A percentile compares a stretch with the other conserved stretches of the same genome.
Conservation (phyloP, 192 early-diverging fungal genomes). For the Gonapodya prolifera region DNA sequence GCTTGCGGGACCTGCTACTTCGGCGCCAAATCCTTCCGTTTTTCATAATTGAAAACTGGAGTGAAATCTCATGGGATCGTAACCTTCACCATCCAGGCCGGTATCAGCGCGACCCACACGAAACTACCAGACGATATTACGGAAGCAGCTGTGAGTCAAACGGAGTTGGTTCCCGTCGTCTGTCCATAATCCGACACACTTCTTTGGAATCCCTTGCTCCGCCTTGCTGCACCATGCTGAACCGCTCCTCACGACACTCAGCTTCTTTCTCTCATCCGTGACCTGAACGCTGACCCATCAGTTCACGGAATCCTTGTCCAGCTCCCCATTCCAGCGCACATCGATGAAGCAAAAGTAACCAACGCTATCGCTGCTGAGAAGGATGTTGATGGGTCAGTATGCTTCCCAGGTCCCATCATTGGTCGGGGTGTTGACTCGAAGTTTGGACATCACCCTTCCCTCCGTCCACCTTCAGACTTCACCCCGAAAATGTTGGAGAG, state of each 20-base stretch:
- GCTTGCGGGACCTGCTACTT: no score
- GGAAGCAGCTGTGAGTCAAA: conserved; percentile 40
- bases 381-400: conserved; percentile 87
- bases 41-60: no score
- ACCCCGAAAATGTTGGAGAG: conserved; percentile 83
- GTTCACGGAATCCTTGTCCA: conserved; percentile 97
- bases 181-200: conserved; percentile 4
- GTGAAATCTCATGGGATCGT: not conserved
- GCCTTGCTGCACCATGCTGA: not conserved
- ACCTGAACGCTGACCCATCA: conserved; percentile 61
- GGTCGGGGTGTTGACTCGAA: not conserved
- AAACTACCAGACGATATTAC: conserved; percentile 52
- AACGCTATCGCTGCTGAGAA: conserved; percentile 76
- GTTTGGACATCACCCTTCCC: not conserved
- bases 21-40: no score
- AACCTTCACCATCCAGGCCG: conserved; percentile 52
- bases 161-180: not conserved
- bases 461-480: conserved; percentile 47
- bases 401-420: not conserved
- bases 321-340: conserved; percentile 77
- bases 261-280: conserved; percentile 51
- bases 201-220: not conserved
- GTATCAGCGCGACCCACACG: conserved; percentile 61
- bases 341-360: conserved; percentile 69
- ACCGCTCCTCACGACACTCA: conserved; percentile 15